Evolutionary conservation across 306 rosid genomes (phyloP), one percentile per base, ranked within the genome.

Genomic region (Boehmeria nivea): DNA sequence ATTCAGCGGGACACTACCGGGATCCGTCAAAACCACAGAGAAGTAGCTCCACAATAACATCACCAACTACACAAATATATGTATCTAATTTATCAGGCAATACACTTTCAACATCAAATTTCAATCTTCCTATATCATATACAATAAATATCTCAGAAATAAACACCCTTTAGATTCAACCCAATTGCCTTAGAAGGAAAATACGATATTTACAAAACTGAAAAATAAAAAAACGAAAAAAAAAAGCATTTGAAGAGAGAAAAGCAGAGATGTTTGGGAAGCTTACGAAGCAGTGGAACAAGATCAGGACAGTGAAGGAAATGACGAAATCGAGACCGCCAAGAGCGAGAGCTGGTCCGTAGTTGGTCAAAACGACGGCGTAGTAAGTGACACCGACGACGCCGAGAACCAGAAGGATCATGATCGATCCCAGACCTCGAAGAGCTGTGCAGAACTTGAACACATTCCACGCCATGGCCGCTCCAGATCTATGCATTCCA

Each of bases 21-120:
- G 96, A 79, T 93, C 99, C 6, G 94, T 85, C 82, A 93, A 72
- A 45, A 93, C 96, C 54, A 81, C 95, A 37, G 96, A 82, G 59
- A 93, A 93, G 56, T 93, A 93, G 81, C 99, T 93, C 99, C 99
- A 93, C 37, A 93, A 59, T 45, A 93, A 82, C 99, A 93, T 87
- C 79, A 70, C 80, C 78, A 93, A 67, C 99, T 93, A 77, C 18
- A 69, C 18, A 64, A 56, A 37, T 43, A 42, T 46, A 61, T 63
- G 34, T 57, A 33, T 4, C 38, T 33, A 5, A 33, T 33, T 33
- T 33, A 4, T 33, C 38, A 33, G 10, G 66, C 61, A 50, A 18
- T 49, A 65, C 59, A 63, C 54, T 64, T 24, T 47, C 20, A 59
- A 60, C 19, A 43, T 44, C 43, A 68, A 14, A 50, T 23, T 50